Base-by-base conservation (phyloP, 208 protist species). In the Wallacemonas rigidus region DNA sequence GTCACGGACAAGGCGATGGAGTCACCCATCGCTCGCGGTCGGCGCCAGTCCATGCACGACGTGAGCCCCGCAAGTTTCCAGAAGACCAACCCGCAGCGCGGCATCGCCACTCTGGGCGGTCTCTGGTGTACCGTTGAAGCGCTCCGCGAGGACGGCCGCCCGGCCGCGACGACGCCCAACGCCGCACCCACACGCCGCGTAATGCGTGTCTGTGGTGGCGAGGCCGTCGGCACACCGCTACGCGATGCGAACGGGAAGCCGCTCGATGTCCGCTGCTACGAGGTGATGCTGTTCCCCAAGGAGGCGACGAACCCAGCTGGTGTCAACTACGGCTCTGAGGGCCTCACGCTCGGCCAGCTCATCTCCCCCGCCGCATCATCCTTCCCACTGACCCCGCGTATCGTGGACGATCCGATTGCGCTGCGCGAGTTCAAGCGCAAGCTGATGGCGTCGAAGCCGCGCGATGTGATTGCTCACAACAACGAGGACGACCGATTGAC, bases 171-270 rank as follows among this genome's bases (percentile, higher is more conserved):
- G 15, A 61, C 85, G 36, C 75, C 81, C 53, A 65, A 65, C n/a
- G 60, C 41, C 43, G 60, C 39, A 8, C 60, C 60, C 4, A 65
- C 60, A 26, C 81, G 76, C n/a, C 87, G 88, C 60, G 81, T 92
- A 39, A 76, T 95, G 86, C 90, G 89, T 43, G 71, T 95, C 53
- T 95, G 90, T 63, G 90, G 90, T 36, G 90, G 90, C 15, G 77
- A 87, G 72, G 77, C 74, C 0, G 62, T 86, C 40, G 75, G 79
- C 45, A 45, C 79, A 38, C 75, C 80, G 17, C 65, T 83, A 12
- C 44, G 58, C 26, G 57, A 78, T 1, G 65, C 82, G 11, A 44
- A 61, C 26, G 77, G 72, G 38, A 40, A 70, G 12, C 67, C 74
- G 15, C 62, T 85, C n/a, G 82, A 85, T 55, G 85, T 87, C 53